These are phyloP conservation scores for Berberis thunbergii DNA, from an alignment of 164 flowering plant genomes.

Conservation along the genomic window DNA sequence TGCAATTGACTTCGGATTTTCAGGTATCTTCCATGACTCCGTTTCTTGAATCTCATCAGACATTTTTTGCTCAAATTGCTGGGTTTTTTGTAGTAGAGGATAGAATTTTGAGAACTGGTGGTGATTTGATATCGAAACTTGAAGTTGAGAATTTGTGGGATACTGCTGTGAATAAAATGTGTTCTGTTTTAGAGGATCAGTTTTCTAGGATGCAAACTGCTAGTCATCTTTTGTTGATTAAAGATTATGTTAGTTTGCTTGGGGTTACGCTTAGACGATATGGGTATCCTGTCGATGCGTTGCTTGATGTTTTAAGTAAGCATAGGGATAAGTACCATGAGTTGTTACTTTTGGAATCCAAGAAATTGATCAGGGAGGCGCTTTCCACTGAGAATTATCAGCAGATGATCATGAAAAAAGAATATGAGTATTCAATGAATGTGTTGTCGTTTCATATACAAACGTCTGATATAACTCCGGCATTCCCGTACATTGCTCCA, in stretches of 20 bases:
- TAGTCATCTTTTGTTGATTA: constrained; percentile 80
- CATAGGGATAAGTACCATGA: constrained; percentile 98
- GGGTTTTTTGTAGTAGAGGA: constrained; percentile 97
- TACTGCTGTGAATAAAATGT: constrained; percentile 91
- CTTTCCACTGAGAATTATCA: constrained; percentile 82
- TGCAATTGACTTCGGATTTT: constrained; percentile 91
- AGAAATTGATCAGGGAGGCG: constrained; percentile 75
- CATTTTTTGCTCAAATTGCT: constrained; percentile 96
- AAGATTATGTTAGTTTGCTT: constrained; percentile 93
- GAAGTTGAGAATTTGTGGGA: constrained; percentile 98
- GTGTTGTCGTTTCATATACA: constrained; percentile 91
- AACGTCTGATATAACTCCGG: constrained; percentile 81
- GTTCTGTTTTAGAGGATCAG: constrained; percentile 94
- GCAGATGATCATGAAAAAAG: constrained; percentile 97
- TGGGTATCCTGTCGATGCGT: constrained; percentile 75
- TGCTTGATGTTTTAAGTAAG: constrained; percentile 87
- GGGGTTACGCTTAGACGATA: constrained; percentile 83
- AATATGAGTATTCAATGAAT: constrained; percentile 96
- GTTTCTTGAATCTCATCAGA: constrained; percentile 95
- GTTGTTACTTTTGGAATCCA: constrained; percentile 78
- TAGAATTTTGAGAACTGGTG: constrained; percentile 80
- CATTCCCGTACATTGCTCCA: constrained; percentile 91
- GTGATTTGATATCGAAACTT: constrained; percentile 65
- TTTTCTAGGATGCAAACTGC: constrained; percentile 99
- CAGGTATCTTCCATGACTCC: constrained; percentile 99